phyloP scores from a whole-genome alignment of 306 rosid species.

The Corylus heterophylla region DNA sequence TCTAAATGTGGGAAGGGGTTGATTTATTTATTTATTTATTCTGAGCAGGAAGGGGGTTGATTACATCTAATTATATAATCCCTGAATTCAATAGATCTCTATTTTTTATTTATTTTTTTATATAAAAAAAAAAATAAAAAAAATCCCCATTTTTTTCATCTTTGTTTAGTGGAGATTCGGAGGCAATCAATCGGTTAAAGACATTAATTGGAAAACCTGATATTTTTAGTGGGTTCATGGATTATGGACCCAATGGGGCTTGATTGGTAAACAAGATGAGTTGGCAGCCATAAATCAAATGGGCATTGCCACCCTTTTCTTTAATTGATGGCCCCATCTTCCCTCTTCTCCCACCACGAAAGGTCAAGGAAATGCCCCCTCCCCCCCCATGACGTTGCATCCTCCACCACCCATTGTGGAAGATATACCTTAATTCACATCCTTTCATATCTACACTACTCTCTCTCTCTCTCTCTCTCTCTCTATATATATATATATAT shows the following conservation, averaged over 20 bases:
- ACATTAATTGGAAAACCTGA: neutral
- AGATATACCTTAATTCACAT: no score
- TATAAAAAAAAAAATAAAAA: neutral
- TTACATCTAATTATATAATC: no score
- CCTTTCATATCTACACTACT: no score
- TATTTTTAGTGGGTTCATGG: neutral
- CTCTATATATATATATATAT: no score
- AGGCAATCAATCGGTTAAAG: neutral
- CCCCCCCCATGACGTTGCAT: neutral
- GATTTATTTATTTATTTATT: no score
- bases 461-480: no score
- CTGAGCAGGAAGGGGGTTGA: no score
- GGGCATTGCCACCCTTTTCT: neutral
- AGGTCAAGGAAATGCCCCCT: neutral
- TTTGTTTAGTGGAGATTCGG: neutral
- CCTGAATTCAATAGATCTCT: neutral
- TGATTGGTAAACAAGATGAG: neutral
- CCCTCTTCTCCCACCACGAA: neutral
- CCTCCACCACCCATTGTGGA: neutral
- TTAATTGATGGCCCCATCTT: neutral
- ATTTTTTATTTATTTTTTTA: neutral
- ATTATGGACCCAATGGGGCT: neutral
- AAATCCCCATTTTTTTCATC: neutral
- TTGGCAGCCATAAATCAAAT: neutral
- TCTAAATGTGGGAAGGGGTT: no score